Base-by-base conservation (phyloP, 805 yeast species). In the Teunomyces pallodes region DNA sequence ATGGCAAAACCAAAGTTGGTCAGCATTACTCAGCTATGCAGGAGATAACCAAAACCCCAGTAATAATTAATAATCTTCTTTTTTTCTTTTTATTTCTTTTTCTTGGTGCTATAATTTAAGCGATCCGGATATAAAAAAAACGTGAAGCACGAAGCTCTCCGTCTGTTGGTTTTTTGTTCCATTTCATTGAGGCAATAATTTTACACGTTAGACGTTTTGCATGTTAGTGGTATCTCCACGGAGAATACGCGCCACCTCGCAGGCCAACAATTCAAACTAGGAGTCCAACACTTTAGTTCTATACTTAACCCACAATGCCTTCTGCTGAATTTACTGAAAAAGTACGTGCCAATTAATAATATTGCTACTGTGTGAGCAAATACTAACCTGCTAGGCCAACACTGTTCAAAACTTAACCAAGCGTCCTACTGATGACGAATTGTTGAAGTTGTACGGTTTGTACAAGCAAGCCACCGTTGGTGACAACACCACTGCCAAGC, bases 381-480 rank as follows among this genome's bases (percentile, higher is more conserved):
- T 30, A 49, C 55, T 49, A 49, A 45, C 45, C 13, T 10, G 10
- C n/a, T 48, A 84, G 89, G 98, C 97, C 54, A 83, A 79, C 52
- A 84, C 87, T 46, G 96, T 90, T 58, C 83, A 85, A 69, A 72
- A 77, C 58, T 76, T 94, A 56, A 77, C 89, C 53, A 76, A 79
- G 53, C 86, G 86, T 68, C 97, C 98, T 59, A 67, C 74, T 58
- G 92, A 90, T 70, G 95, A 88, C 62, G 97, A 92, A 67, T 76
- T 91, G 64, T 79, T 92, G 64, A 73, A 84, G 68, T 78, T 94
- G 61, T 94, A 94, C 75, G 97, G 92, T 43, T 79, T 94, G 60
- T 94, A 79, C 86, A 94, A 94, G 74, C 99, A 94, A 76, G 96
- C 98, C 59, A 92, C 97, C 31, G 86, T 85, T 48, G 99, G 99